phyloP scores from a whole-genome alignment of 2,329 filamentous ascomycete genomes.

The Fusarium scirpi region DNA sequence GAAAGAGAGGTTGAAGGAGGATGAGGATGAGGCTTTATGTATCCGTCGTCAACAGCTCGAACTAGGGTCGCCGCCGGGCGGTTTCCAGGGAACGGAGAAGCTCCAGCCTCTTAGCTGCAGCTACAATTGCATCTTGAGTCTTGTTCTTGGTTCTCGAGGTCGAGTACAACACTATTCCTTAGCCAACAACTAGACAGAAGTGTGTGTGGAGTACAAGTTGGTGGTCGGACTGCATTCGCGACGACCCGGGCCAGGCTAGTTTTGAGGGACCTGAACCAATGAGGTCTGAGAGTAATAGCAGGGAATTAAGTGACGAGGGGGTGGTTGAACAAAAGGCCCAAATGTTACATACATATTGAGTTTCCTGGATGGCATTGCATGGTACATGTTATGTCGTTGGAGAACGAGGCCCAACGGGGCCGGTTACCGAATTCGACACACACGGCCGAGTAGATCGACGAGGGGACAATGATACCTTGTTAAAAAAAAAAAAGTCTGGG shows the following conservation, averaged over 20 bases:
- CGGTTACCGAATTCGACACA: conserved; percentile 42
- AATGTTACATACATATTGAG: background rate
- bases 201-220: conserved; percentile 15
- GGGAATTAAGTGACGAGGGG: conserved; percentile 8
- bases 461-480: background rate
- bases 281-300: conserved; percentile 24
- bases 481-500: conserved; percentile 19
- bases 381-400: conserved; percentile 10
- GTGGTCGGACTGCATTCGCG: conserved; percentile 33
- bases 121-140: conserved; percentile 14
- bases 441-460: conserved; percentile 45
- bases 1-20: conserved; percentile 15
- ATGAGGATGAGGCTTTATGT: conserved; percentile 50
- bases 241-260: conserved; percentile 32
- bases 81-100: conserved; percentile 11
- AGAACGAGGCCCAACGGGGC: conserved; percentile 20
- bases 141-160: conserved; percentile 19
- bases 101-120: conserved; percentile 22
- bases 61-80: conserved; percentile 8
- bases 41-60: conserved; percentile 18
- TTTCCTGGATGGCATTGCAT: background rate
- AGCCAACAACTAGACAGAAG: conserved; percentile 7
- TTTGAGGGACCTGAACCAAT: conserved; percentile 14
- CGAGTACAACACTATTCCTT: background rate
- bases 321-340: conserved; percentile 22